phyloP scores from a whole-genome alignment of 2,329 filamentous ascomycete genomes.

The Nemania sp. region DNA sequence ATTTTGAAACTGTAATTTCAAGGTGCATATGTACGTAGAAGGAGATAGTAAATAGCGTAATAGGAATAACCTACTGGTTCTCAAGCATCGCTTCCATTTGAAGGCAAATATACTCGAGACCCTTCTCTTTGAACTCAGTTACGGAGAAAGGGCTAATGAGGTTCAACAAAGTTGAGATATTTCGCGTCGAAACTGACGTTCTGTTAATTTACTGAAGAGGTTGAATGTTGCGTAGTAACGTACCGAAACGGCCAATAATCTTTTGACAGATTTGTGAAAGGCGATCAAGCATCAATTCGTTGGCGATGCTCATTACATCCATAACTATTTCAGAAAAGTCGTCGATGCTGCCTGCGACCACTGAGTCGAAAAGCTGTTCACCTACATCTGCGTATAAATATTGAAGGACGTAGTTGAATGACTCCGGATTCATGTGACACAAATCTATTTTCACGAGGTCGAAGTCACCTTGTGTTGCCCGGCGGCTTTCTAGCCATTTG shows the following conservation, averaged over 20 bases:
- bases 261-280: conserved; percentile 91
- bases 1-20: not conserved
- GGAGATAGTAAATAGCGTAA: not conserved
- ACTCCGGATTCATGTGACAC: conserved; percentile 78
- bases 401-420: conserved; percentile 82
- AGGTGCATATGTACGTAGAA: not conserved
- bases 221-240: conserved; percentile 21
- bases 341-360: conserved; percentile 78
- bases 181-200: conserved; percentile 76
- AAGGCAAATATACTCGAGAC: conserved; percentile 89
- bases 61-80: conserved; percentile 67
- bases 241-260: conserved; percentile 78
- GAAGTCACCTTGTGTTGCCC: conserved; percentile 58
- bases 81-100: conserved; percentile 94
- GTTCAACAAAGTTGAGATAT: conserved; percentile 87
- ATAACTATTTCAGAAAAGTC: conserved; percentile 90
- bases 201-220: conserved; percentile 41
- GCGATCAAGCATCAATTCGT: conserved; percentile 95
- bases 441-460: conserved; percentile 79
- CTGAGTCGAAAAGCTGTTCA: conserved; percentile 82
- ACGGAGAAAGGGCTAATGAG: conserved; percentile 86
- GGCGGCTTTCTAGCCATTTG: conserved; percentile 81
- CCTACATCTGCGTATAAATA: conserved; percentile 88
- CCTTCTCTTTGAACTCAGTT: conserved; percentile 86
- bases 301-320: conserved; percentile 89